These are phyloP conservation scores for Cordyceps cicadae DNA, from an alignment of 2,329 filamentous ascomycete species.

Conservation along the genomic window DNA sequence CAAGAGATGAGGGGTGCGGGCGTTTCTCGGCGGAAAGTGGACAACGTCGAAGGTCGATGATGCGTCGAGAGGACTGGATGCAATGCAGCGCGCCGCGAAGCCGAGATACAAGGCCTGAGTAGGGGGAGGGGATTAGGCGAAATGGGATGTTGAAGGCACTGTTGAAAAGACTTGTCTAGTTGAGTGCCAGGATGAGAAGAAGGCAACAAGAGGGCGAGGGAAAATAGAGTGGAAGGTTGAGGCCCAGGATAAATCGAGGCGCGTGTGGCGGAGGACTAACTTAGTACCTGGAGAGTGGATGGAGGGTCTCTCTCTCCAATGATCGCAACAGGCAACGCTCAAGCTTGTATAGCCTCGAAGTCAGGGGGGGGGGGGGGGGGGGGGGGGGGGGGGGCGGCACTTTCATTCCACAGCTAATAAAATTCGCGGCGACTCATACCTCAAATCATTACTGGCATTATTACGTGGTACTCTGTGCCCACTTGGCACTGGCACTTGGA, in stretches of 20 bases:
- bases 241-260: conserved; percentile 5
- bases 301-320: background rate
- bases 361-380: background rate
- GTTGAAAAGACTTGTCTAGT: background rate
- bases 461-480: background rate
- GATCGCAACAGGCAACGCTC: background rate
- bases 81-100: background rate
- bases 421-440: background rate
- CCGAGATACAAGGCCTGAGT: background rate
- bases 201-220: background rate
- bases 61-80: too few species aligned
- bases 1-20: background rate
- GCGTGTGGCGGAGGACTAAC: conserved; percentile 6
- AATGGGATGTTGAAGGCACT: background rate
- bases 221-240: conserved; percentile 4
- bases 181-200: background rate
- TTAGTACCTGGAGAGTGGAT: conserved; percentile 2
- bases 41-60: background rate
- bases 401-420: conserved; percentile 1
- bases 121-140: background rate
- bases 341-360: background rate
- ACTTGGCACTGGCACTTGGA: background rate
- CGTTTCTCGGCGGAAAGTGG: background rate
- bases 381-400: background rate
- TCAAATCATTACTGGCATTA: background rate